phyloP scores from a whole-genome alignment of 2,329 filamentous ascomycete species.

The Pyrenophora seminiperda region DNA sequence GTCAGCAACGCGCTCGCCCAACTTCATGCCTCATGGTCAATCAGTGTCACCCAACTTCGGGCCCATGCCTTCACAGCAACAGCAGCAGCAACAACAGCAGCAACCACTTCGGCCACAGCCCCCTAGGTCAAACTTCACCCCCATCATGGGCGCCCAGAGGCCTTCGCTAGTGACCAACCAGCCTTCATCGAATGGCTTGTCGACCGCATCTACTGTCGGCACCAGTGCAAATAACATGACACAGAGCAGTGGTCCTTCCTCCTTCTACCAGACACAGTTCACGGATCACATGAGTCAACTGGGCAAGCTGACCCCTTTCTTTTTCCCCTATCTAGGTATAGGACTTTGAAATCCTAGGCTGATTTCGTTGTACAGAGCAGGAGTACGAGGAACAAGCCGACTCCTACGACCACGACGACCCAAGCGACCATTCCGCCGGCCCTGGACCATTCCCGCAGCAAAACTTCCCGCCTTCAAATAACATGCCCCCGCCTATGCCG shows the following conservation, averaged over 20 bases:
- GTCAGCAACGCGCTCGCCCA: constrained; percentile 63
- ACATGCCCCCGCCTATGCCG: constrained; percentile 47
- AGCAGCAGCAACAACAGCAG: constrained; percentile 45
- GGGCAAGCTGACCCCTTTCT: constrained; percentile 74
- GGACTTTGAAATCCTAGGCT: constrained; percentile 71
- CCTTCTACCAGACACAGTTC: constrained; percentile 84
- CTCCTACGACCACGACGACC: constrained; percentile 82
- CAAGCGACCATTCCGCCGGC: constrained; percentile 67
- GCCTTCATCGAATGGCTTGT: constrained; percentile 43
- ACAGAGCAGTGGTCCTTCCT: constrained; percentile 50
- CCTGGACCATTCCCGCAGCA: constrained; percentile 67
- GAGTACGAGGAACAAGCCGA: constrained; percentile 92
- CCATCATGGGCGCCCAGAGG: constrained; percentile 50
- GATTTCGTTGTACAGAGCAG: constrained; percentile 79
- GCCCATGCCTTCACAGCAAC: constrained; percentile 54
- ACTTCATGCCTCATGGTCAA: constrained; percentile 62
- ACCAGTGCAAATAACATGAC: constrained; percentile 46
- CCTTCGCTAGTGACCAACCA: constrained; percentile 46
- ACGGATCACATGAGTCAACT: constrained; percentile 95
- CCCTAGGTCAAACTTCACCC: constrained; percentile 55
- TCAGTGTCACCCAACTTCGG: constrained; percentile 67
- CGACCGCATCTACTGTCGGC: constrained; percentile 44
- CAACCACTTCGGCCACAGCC: constrained; percentile 52
- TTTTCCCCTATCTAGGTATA: constrained; percentile 52
- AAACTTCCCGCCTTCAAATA: constrained; percentile 57